Conservation (phyloP, 441 rosid genomes). For the Brassica hybrid region DNA sequence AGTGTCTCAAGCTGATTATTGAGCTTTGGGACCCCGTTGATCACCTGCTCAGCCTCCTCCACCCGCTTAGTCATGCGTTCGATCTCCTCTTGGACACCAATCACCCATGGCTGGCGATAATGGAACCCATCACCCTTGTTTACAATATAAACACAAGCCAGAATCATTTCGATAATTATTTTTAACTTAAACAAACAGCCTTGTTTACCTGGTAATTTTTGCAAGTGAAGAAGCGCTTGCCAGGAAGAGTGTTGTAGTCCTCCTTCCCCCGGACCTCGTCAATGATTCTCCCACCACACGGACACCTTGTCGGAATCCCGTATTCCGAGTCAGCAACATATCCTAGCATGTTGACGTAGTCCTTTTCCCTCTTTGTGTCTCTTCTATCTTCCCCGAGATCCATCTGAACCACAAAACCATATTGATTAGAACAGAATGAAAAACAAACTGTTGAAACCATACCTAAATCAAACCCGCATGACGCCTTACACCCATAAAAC, state of each 20-base stretch:
- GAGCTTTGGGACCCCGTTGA: not conserved
- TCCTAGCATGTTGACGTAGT: not conserved
- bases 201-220: not conserved
- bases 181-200: too few relatives aligned
- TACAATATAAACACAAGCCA: too few relatives aligned
- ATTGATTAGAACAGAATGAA: not conserved
- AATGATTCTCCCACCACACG: too few relatives aligned
- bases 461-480: not conserved
- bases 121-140: not conserved
- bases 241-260: not conserved
- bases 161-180: too few relatives aligned
- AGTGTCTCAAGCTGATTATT: not conserved
- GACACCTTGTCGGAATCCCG: not conserved
- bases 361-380: not conserved
- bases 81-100: not conserved
- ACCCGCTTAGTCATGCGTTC: not conserved
- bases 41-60: not conserved
- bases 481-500: not conserved
- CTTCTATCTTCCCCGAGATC: not conserved
- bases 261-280: not conserved
- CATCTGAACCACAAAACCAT: not conserved
- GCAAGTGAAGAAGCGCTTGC: not conserved
- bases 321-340: not conserved
- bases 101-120: not conserved
- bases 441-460: not conserved